Conservation (phyloP, 2,329 filamentous ascomycete species). For the Periconia sp. region DNA sequence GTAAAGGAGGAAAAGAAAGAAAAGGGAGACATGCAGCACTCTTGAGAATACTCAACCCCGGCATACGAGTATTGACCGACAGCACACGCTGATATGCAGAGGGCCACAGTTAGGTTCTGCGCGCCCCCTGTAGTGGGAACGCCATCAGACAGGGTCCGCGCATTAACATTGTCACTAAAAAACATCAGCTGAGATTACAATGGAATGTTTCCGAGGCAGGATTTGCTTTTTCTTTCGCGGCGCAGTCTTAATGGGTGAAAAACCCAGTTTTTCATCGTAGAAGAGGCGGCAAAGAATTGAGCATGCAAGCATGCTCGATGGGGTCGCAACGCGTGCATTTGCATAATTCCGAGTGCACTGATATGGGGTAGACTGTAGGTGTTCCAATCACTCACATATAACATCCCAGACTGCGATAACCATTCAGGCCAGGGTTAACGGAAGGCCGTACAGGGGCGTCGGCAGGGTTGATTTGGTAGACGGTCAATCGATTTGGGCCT, state of each 20-base stretch:
- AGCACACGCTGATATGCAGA: slow-evolving; percentile 20
- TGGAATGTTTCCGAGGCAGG: too few relatives aligned
- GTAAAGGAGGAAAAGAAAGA: slow-evolving; percentile 5
- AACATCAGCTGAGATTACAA: slow-evolving; percentile 11
- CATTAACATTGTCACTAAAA: slow-evolving; percentile 13
- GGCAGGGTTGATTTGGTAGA: slow-evolving; percentile 14
- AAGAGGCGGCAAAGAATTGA: neutral
- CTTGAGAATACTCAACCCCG: slow-evolving; percentile 19
- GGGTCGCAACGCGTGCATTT: neutral
- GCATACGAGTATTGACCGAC: slow-evolving; percentile 16
- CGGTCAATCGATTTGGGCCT: slow-evolving; percentile 13
- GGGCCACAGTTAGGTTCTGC: slow-evolving; percentile 14
- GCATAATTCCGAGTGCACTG: neutral
- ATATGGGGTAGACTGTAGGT: neutral
- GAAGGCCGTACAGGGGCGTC: slow-evolving; percentile 7
- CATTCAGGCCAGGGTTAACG: slow-evolving; percentile 17
- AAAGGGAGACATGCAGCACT: slow-evolving; percentile 19
- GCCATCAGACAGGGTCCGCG: slow-evolving; percentile 10
- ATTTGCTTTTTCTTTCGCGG: neutral
- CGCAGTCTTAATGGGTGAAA: neutral
- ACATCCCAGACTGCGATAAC: slow-evolving; percentile 16
- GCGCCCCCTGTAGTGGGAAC: slow-evolving; percentile 9
- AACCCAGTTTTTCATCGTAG: neutral
- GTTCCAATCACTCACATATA: slow-evolving; percentile 15
- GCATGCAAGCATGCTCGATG: neutral